Conservation (phyloP, 805 yeast genomes). For the Zygoascus flipseniorum region DNA sequence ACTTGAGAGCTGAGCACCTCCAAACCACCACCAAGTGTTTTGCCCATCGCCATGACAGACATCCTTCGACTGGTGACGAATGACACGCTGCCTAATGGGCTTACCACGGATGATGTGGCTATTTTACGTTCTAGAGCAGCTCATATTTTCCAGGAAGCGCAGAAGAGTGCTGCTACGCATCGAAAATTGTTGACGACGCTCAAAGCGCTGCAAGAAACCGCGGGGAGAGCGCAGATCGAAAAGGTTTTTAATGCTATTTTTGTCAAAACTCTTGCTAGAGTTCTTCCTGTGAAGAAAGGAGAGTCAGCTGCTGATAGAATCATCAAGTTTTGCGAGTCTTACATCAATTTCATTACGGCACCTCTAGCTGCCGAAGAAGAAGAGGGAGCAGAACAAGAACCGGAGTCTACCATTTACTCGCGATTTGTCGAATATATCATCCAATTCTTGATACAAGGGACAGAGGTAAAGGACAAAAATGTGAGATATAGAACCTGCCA, state of each 20-base stretch:
- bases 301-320: slow-evolving; percentile 69
- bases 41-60: not conserved
- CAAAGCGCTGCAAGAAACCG: slow-evolving; percentile 44
- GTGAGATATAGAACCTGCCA: slow-evolving; percentile 80
- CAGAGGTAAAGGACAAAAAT: slow-evolving; percentile 63
- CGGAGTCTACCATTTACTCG: slow-evolving; percentile 27
- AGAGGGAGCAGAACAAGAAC: slow-evolving; percentile 15
- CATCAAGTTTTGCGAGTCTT: slow-evolving; percentile 57
- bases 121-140: slow-evolving; percentile 27
- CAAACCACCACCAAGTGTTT: no score
- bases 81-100: slow-evolving; percentile 10
- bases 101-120: slow-evolving; percentile 11
- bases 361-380: not conserved
- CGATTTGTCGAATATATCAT: slow-evolving; percentile 54
- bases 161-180: slow-evolving; percentile 64
- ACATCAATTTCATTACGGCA: slow-evolving; percentile 29
- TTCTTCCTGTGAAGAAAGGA: slow-evolving; percentile 58
- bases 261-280: slow-evolving; percentile 51
- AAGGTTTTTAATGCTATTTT: slow-evolving; percentile 55
- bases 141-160: slow-evolving; percentile 74
- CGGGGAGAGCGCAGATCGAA: slow-evolving; percentile 43
- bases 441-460: slow-evolving; percentile 64
- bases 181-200: slow-evolving; percentile 60
- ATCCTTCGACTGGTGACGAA: not conserved
- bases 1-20: no score